Evolutionary conservation across 2,329 filamentous ascomycete species (phyloP).

Genomic region (Penicillium verrucosum): DNA sequence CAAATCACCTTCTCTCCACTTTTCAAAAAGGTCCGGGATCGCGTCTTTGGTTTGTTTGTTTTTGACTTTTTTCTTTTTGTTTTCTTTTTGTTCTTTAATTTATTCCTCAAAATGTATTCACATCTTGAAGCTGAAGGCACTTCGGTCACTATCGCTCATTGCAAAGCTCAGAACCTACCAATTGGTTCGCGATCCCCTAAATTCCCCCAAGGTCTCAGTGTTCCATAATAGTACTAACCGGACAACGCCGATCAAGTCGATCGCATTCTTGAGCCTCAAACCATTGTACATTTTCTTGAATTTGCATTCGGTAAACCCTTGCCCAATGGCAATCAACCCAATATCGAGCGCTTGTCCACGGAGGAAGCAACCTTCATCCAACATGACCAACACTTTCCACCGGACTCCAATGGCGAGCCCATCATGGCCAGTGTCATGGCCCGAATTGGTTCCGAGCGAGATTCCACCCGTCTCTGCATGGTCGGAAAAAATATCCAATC

Average conservation of each 20-base stretch:
- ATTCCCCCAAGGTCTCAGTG: too few relatives aligned
- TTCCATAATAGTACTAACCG: neutral
- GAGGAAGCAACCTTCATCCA: constrained; percentile 11
- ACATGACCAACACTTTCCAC: neutral
- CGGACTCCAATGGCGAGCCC: constrained; percentile 1
- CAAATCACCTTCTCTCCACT: neutral
- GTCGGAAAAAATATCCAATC: constrained; percentile 27
- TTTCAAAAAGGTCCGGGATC: neutral
- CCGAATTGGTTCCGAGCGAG: constrained; percentile 12
- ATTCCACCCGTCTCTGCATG: constrained; percentile 13
- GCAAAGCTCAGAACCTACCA: constrained; percentile 9
- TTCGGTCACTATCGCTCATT: constrained; percentile 5
- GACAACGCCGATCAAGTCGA: constrained; percentile 18
- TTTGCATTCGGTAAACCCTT: constrained; percentile 11
- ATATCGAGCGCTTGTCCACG: neutral
- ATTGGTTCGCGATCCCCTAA: constrained; percentile 7
- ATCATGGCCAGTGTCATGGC: constrained; percentile 8
- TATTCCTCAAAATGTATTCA: neutral
- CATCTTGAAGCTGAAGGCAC: neutral
- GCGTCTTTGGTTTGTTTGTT: neutral
- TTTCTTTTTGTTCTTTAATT: neutral
- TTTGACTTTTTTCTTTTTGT: neutral
- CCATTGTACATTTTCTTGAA: constrained; percentile 18
- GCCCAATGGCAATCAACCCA: constrained; percentile 19
- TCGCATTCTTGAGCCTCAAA: constrained; percentile 28